A percentile compares a stretch with the other conserved stretches of the same genome.
Conservation (phyloP, 2,329 filamentous ascomycete species). For the Dothistroma pini region DNA sequence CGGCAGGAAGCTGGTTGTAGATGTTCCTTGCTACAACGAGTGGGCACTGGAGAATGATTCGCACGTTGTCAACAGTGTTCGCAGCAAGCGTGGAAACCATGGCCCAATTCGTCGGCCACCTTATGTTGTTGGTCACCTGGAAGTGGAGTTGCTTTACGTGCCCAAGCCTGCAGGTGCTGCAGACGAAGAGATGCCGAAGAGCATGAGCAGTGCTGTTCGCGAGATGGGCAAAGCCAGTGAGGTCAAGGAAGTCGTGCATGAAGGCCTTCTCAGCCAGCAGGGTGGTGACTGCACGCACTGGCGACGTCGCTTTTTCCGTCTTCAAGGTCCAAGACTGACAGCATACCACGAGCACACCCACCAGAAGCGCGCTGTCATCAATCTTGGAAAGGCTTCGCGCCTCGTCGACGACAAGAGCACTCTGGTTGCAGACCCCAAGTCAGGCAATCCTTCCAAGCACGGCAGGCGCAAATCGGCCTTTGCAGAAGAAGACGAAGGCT, state of each 20-base stretch:
- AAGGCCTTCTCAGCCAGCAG: constrained; percentile 91
- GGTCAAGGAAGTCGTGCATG: constrained; percentile 68
- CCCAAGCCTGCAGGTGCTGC: constrained; percentile 81
- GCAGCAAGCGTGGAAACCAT: constrained; percentile 66
- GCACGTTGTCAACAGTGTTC: constrained; percentile 75
- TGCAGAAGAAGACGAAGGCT: constrained; percentile 96
- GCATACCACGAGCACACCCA: constrained; percentile 94
- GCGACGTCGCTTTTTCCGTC: constrained; percentile 96
- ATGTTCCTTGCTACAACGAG: constrained; percentile 96
- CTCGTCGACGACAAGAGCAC: constrained; percentile 87
- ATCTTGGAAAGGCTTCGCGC: constrained; percentile 85
- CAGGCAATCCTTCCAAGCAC: constrained; percentile 55
- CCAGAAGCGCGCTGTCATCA: constrained; percentile 95
- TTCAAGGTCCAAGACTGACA: constrained; percentile 84
- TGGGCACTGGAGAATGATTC: constrained; percentile 85
- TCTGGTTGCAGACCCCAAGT: constrained; percentile 74
- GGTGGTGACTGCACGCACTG: constrained; percentile 99
- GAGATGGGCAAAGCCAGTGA: constrained; percentile 90
- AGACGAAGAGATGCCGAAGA: constrained; percentile 98
- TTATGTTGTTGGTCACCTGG: constrained; percentile 94
- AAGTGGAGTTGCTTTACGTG: constrained; percentile 90
- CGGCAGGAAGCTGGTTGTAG: constrained; percentile 80
- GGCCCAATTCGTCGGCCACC: constrained; percentile 76
- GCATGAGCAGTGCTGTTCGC: constrained; percentile 93
- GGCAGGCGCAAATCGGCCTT: constrained; percentile 85